Evolutionary conservation across 2,329 filamentous ascomycete species (phyloP), one percentile per base, ranked within the genome.

Genomic region (Trichoderma brevicompactum): DNA sequence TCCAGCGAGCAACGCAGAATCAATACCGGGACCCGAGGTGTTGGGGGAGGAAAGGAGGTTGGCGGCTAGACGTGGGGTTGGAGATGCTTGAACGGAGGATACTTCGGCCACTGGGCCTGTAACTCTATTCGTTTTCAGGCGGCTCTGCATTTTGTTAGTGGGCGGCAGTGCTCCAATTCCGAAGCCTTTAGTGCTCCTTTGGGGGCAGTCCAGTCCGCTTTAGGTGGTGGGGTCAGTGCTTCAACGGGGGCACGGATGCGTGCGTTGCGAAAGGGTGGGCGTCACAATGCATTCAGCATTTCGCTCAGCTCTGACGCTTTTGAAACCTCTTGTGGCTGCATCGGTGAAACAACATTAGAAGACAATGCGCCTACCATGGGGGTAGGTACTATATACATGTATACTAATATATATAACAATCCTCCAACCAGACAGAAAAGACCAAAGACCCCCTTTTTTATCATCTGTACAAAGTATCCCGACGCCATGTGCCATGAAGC

Each of bases 401-500:
- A 56, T 40, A 3, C 1, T 34, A 28, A 3, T 1, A 52, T 52
- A 13, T 43, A 50, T 41, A 43, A 41, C 38, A 41, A 46, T 28
- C 13, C 44, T 36, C 46, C 55, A 15, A 23, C 32, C 15, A 28
- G 32, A 19, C 12, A 60, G 55, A 41, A 65, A 34, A 28, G 34
- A 54, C 34, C 28, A 52, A 46, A 44, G 19, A 17, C 49, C 43
- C 43, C 41, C 15, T 62, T 62, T 61, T 62, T 36, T 54, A 53
- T 41, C 55, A 38, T 38, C 7, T 10, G 36, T 10, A 38, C 10
- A 28, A 23, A 19, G 41, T 54, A 65, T 43, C 64, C 56, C 55
- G 52, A 65, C 63, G 63, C 63, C 64, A 49, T 54, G 55, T 65
- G 64, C 56, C 43, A 48, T 61, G 41, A 43, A 61, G 49, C 36